Conservation (phyloP, 805 yeast species). For the Saccharomyces eubayanus region DNA sequence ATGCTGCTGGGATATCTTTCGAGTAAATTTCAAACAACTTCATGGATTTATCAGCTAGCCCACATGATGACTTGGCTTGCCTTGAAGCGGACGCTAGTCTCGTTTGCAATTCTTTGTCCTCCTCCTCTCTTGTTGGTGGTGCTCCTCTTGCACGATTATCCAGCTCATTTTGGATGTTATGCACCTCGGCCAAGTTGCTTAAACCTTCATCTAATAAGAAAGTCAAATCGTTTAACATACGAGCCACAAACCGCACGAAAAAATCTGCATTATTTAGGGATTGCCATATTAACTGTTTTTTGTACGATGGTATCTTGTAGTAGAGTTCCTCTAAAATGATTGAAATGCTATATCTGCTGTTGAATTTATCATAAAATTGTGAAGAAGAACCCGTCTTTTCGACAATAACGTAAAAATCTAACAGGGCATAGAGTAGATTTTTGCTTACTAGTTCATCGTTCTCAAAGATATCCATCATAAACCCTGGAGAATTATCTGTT, state of each 20-base stretch:
- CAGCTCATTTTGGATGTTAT: constrained; percentile 60
- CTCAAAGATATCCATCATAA: constrained; percentile 58
- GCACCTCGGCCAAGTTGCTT: constrained; percentile 69
- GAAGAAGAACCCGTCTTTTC: constrained; percentile 94
- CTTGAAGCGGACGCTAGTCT: constrained; percentile 58
- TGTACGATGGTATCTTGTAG: constrained; percentile 55
- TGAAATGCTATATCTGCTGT: constrained; percentile 79
- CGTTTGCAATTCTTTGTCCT: constrained; percentile 50
- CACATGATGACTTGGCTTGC: constrained; percentile 74
- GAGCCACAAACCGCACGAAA: constrained; percentile 85
- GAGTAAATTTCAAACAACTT: constrained; percentile 74
- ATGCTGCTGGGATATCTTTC: constrained; percentile 76
- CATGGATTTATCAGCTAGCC: constrained; percentile 75
- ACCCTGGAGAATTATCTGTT: constrained; percentile 57
- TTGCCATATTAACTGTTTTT: constrained; percentile 58
- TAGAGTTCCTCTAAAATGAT: constrained; percentile 76
- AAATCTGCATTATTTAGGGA: constrained; percentile 66
- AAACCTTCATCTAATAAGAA: constrained; percentile 86
- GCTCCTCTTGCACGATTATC: constrained; percentile 36
- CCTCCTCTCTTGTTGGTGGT: constrained; percentile 37
- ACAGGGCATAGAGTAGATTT: constrained; percentile 69
- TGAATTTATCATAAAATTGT: constrained; percentile 94
- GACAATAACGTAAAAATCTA: constrained; percentile 87
- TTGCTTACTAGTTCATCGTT: constrained; percentile 52
- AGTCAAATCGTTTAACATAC: constrained; percentile 91